Evolutionary conservation across 495 filamentous ascomycete species (phyloP).

Genomic region (Penicillium roqueforti): DNA sequence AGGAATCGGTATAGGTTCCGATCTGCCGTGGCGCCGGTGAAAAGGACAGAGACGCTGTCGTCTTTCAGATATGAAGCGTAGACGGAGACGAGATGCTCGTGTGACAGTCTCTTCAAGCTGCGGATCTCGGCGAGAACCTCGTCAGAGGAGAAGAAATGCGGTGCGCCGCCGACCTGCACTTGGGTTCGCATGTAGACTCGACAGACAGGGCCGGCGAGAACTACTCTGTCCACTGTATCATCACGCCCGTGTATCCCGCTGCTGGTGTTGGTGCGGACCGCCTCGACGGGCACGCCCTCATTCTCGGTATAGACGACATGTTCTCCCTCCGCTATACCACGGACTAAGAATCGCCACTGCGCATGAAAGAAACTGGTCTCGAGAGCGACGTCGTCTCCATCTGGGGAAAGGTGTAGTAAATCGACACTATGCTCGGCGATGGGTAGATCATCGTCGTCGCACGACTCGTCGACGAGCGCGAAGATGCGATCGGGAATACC

Average conservation of each 20-base stretch:
- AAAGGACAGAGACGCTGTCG: constrained; percentile 68
- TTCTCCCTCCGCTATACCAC: constrained; percentile 63
- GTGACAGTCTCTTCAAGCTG: constrained; percentile 57
- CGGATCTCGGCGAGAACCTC: constrained; percentile 69
- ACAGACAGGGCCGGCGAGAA: constrained; percentile 40
- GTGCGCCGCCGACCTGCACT: constrained; percentile 57
- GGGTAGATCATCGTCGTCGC: constrained; percentile 86
- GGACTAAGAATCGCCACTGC: constrained; percentile 78
- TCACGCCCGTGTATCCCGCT: constrained; percentile 43
- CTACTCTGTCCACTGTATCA: constrained; percentile 64
- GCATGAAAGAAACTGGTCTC: constrained; percentile 73
- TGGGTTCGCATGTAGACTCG: constrained; percentile 65
- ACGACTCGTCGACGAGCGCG: constrained; percentile 75
- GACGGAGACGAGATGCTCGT: constrained; percentile 76
- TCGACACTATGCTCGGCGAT: constrained; percentile 67
- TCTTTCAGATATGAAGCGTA: constrained; percentile 77
- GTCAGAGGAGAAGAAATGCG: constrained; percentile 55
- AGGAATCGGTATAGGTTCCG: constrained; percentile 75
- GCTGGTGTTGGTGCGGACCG: constrained; percentile 52
- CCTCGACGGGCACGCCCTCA: constrained; percentile 76
- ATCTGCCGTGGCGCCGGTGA: constrained; percentile 65
- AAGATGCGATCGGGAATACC: constrained; percentile 84
- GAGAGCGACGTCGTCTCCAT: constrained; percentile 54
- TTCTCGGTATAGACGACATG: constrained; percentile 71
- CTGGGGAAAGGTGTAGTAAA: constrained; percentile 57